Conservation (phyloP, 2,329 filamentous ascomycete genomes). For the Talaromyces amestolkiae region DNA sequence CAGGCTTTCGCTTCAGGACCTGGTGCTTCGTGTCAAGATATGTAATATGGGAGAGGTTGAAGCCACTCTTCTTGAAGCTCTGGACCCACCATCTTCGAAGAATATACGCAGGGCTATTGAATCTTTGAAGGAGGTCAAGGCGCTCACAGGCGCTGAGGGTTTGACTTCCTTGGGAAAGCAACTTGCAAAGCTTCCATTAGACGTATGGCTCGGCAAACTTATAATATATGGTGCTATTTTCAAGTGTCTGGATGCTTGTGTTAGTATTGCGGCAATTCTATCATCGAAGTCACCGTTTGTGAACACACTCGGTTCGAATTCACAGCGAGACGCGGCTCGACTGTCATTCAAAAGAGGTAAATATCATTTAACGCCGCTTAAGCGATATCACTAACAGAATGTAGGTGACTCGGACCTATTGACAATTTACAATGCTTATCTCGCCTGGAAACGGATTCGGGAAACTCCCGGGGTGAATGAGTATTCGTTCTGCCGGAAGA, state of each 20-base stretch:
- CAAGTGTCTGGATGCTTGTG: slow-evolving; percentile 83
- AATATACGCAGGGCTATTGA: slow-evolving; percentile 93
- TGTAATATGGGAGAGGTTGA: slow-evolving; percentile 95
- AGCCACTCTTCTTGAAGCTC: slow-evolving; percentile 77
- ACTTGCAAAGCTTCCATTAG: slow-evolving; percentile 81
- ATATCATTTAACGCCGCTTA: neutral
- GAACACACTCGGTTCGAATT: slow-evolving; percentile 76
- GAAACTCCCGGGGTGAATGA: slow-evolving; percentile 69
- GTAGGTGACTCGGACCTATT: slow-evolving; percentile 82
- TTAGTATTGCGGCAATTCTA: slow-evolving; percentile 88
- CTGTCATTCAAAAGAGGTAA: slow-evolving; percentile 70
- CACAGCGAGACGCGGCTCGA: slow-evolving; percentile 76
- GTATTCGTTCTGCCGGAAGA: slow-evolving; percentile 88
- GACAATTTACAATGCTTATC: slow-evolving; percentile 91
- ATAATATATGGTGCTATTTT: slow-evolving; percentile 84
- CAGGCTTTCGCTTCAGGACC: slow-evolving; percentile 85
- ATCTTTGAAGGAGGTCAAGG: slow-evolving; percentile 87
- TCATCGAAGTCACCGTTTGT: slow-evolving; percentile 94
- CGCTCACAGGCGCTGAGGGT: slow-evolving; percentile 75
- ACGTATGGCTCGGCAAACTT: slow-evolving; percentile 92
- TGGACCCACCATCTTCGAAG: slow-evolving; percentile 86
- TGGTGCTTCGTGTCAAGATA: slow-evolving; percentile 95
- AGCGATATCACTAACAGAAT: slow-evolving; percentile 14
- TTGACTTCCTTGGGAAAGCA: slow-evolving; percentile 83
- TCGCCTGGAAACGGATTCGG: slow-evolving; percentile 81